phyloP scores from a whole-genome alignment of 2,329 filamentous ascomycete species.

The Cercospora zeae-maydis region DNA sequence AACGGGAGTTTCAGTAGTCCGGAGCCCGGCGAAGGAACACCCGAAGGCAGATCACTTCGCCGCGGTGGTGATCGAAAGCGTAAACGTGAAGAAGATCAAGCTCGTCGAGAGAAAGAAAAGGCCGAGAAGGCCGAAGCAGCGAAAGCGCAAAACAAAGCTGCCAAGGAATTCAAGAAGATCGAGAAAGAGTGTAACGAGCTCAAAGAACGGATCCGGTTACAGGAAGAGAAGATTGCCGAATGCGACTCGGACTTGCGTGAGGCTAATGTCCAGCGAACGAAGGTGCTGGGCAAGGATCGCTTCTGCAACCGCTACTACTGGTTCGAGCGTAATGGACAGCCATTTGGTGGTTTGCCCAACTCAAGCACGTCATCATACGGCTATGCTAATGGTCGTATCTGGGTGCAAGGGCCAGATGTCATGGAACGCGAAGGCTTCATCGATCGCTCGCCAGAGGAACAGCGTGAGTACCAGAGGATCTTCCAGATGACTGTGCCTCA shows the following conservation, averaged over 20 bases:
- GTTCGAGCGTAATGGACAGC: conserved; percentile 99
- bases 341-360: conserved; percentile 78
- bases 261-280: conserved; percentile 86
- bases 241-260: conserved; percentile 91
- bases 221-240: conserved; percentile 78
- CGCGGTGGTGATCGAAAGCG: conserved; percentile 59
- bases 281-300: conserved; percentile 85
- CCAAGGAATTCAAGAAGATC: conserved; percentile 84
- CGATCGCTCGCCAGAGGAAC: conserved; percentile 66
- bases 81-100: conserved; percentile 56
- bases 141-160: conserved; percentile 64
- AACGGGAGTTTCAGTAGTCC: conserved; percentile 50
- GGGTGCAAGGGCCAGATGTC: conserved; percentile 92
- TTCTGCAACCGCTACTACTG: conserved; percentile 99
- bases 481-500: conserved; percentile 82
- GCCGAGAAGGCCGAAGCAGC: conserved; percentile 57
- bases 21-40: conserved; percentile 66
- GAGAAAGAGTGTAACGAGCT: conserved; percentile 86
- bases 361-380: conserved; percentile 83
- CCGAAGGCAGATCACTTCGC: conserved; percentile 55
- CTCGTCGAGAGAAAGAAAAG: conserved; percentile 65
- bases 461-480: conserved; percentile 70
- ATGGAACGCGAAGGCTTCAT: conserved; percentile 84
- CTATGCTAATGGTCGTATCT: conserved; percentile 92
- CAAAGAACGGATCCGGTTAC: conserved; percentile 72